Conservation (phyloP, 2,329 filamentous ascomycete species). For the Clarireedia homoeocarpa region DNA sequence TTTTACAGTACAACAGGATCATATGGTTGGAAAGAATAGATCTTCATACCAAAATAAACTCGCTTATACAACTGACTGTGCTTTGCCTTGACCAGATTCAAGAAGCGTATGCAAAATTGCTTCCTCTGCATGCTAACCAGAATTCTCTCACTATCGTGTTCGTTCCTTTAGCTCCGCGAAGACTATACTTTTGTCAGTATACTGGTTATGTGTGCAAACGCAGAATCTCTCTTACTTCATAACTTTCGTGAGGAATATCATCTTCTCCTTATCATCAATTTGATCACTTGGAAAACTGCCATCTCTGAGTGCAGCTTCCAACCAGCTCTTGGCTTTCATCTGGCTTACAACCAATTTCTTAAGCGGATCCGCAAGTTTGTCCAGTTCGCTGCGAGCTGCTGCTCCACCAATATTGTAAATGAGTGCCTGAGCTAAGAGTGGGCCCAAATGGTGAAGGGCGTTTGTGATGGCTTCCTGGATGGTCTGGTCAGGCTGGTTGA, state of each 20-base stretch:
- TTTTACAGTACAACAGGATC: not conserved
- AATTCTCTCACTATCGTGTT: slow-evolving; percentile 64
- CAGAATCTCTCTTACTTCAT: slow-evolving; percentile 40
- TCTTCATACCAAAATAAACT: not conserved
- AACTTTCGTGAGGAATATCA: slow-evolving; percentile 57
- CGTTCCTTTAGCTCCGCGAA: slow-evolving; percentile 56
- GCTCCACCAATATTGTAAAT: slow-evolving; percentile 60
- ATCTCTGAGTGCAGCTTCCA: slow-evolving; percentile 48
- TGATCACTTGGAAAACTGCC: slow-evolving; percentile 48
- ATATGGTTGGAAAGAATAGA: too few relatives aligned
- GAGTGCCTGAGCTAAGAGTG: slow-evolving; percentile 50
- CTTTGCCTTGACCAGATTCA: not conserved
- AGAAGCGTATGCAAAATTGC: slow-evolving; percentile 53
- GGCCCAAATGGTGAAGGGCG: slow-evolving; percentile 53
- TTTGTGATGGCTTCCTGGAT: slow-evolving; percentile 32
- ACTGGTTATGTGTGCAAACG: too few relatives aligned
- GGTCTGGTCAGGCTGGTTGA: not conserved
- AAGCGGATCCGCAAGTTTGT: slow-evolving; percentile 61
- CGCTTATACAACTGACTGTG: too few relatives aligned
- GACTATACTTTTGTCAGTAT: slow-evolving; percentile 31
- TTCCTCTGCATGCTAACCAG: slow-evolving; percentile 58
- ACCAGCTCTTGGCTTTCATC: slow-evolving; percentile 50
- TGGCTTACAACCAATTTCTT: slow-evolving; percentile 58
- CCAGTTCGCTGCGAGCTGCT: slow-evolving; percentile 63
- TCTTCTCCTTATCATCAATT: slow-evolving; percentile 51